These are phyloP conservation scores for Elsinoe necatrix DNA, from an alignment of 2,329 filamentous ascomycete genomes.

Conservation along the genomic window DNA sequence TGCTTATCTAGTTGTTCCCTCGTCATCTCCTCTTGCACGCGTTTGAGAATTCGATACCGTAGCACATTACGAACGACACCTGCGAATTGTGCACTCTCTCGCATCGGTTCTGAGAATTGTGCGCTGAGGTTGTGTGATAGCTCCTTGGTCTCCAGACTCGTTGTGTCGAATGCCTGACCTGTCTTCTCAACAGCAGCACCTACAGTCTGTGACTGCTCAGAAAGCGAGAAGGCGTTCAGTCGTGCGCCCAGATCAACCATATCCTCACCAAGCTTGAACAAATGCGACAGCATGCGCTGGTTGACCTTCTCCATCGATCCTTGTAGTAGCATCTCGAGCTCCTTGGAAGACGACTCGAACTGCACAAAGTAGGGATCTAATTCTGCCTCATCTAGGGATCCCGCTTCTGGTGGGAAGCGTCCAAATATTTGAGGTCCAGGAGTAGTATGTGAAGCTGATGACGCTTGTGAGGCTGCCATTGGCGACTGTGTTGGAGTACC, in stretches of 20 bases:
- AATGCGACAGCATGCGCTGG: slow-evolving; percentile 73
- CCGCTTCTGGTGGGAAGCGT: slow-evolving; percentile 73
- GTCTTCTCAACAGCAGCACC: slow-evolving; percentile 89
- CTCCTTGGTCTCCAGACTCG: slow-evolving; percentile 92
- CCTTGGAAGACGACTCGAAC: slow-evolving; percentile 85
- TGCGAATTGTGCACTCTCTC: slow-evolving; percentile 94
- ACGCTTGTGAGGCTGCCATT: slow-evolving; percentile 40
- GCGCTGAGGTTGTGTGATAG: slow-evolving; percentile 80
- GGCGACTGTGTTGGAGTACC: slow-evolving; percentile 50
- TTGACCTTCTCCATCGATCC: slow-evolving; percentile 98
- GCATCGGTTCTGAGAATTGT: slow-evolving; percentile 93
- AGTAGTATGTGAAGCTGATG: slow-evolving; percentile 48
- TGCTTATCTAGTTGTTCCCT: slow-evolving; percentile 89
- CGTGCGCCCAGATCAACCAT: slow-evolving; percentile 89
- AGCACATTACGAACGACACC: slow-evolving; percentile 85
- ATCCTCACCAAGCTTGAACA: slow-evolving; percentile 76
- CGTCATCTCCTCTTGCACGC: slow-evolving; percentile 96
- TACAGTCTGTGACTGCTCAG: slow-evolving; percentile 79
- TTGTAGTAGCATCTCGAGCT: slow-evolving; percentile 77
- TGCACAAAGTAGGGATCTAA: slow-evolving; percentile 93
- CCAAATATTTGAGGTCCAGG: slow-evolving; percentile 59
- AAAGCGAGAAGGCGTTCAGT: slow-evolving; percentile 93
- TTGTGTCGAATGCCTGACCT: slow-evolving; percentile 89
- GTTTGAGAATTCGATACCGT: slow-evolving; percentile 81
- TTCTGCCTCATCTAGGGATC: slow-evolving; percentile 74